Base-by-base conservation (phyloP, 179 eudicot genomes). In the Silene coronaria region DNA sequence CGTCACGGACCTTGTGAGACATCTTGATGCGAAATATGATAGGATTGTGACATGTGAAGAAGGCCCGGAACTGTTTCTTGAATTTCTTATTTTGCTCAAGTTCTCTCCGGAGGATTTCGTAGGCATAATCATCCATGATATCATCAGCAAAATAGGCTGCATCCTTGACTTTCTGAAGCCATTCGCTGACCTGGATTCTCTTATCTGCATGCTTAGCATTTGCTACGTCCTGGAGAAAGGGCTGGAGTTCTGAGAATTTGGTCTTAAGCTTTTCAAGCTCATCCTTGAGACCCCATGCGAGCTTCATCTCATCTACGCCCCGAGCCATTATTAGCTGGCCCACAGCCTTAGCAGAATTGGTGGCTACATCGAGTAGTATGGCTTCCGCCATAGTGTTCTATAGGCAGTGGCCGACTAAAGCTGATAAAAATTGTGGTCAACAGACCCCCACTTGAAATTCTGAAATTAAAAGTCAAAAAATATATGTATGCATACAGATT, bases 91-190 rank as follows among this genome's bases (percentile, higher is more conserved):
- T 62, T 9, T 42, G 13, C 42, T 77, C 60, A 16, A 71, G 23
- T 30, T 48, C 34, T 2, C 71, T 71, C 0, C 75, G 75, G 2
- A 77, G 38, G 6, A 22, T 71, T 30, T 62, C 71, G 6, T 42
- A 77, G 19, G 53, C 34, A 21, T 42, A 62, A 27, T 77, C 80
- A 62, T 77, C 75, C 64, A 77, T 61, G 7, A 77, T 12, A 32
- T 71, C 26, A 2, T 77, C 80, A 6, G 80, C 75, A 12, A 16
- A 46, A 8, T 62, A 71, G 13, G 75, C 36, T 32, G 53, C 55
- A 22, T 62, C 62, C 64, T 71, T 77, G 26, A 71, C 71, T 7
- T 48, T 5, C 6, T 71, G 6, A 6, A 77, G 80, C 80, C 80
- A 77, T 14, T 1, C 12, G 3, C 48, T 62, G 8, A 62, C 80